These are phyloP conservation scores for Chalara sp. DNA, from an alignment of 2,329 filamentous ascomycete genomes.

Conservation along the genomic window DNA sequence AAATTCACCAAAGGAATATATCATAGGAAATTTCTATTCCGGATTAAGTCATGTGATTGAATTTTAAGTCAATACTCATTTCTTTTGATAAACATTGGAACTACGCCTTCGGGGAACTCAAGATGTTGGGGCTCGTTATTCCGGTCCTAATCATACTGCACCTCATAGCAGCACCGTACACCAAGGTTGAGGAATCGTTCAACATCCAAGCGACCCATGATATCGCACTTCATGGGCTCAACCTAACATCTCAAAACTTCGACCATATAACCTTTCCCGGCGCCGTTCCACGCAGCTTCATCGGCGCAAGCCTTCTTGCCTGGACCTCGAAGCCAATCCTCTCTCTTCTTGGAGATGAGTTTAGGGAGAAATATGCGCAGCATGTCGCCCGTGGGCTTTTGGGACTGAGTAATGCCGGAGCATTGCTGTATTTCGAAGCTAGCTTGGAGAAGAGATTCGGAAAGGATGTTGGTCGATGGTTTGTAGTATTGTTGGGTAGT, in stretches of 20 bases:
- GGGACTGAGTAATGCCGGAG: slow-evolving; percentile 66
- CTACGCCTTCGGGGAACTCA: no score
- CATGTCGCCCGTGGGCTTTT: slow-evolving; percentile 67
- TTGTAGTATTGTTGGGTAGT: slow-evolving; percentile 65
- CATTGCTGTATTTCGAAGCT: slow-evolving; percentile 59
- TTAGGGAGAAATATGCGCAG: slow-evolving; percentile 38
- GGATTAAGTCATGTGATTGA: no score
- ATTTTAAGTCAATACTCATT: no score
- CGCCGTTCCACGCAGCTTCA: slow-evolving; percentile 83
- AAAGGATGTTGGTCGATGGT: slow-evolving; percentile 66
- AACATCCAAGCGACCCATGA: slow-evolving; percentile 93
- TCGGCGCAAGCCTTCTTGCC: slow-evolving; percentile 72
- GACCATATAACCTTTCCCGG: slow-evolving; percentile 90
- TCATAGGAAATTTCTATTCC: no score
- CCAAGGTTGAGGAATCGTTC: slow-evolving; percentile 98
- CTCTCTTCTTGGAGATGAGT: slow-evolving; percentile 43
- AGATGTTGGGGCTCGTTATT: slow-evolving; percentile 38
- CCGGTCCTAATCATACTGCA: slow-evolving; percentile 61
- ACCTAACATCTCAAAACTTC: slow-evolving; percentile 61
- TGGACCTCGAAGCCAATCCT: slow-evolving; percentile 63
- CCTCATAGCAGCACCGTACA: slow-evolving; percentile 73
- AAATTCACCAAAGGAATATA: no score
- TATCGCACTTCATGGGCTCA: slow-evolving; percentile 75
- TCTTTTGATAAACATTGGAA: no score
- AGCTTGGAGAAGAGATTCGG: slow-evolving; percentile 65